These are phyloP conservation scores for Fusarium nelsonii DNA, from an alignment of 2,329 filamentous ascomycete species.

Conservation along the genomic window DNA sequence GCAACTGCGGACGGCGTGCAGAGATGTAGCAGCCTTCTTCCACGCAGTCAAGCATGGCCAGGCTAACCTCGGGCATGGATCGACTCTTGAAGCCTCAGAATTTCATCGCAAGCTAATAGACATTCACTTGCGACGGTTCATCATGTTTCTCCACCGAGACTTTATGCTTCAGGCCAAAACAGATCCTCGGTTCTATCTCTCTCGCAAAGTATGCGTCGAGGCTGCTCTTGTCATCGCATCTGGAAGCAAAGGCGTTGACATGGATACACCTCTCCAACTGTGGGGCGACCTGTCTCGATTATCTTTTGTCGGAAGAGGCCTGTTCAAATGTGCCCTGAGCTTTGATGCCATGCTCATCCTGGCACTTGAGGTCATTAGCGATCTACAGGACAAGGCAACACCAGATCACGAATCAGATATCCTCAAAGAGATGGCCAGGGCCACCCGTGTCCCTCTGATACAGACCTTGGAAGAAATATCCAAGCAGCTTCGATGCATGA, in stretches of 20 bases:
- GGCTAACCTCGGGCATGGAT: not conserved
- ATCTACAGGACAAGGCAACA: slow-evolving; percentile 42
- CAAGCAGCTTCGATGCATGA: slow-evolving; percentile 39
- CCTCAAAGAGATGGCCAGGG: slow-evolving; percentile 44
- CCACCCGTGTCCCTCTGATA: slow-evolving; percentile 39
- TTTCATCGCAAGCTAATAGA: slow-evolving; percentile 46
- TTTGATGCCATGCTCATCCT: slow-evolving; percentile 46
- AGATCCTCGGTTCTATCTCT: slow-evolving; percentile 45
- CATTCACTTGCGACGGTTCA: slow-evolving; percentile 45
- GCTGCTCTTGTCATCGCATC: slow-evolving; percentile 44
- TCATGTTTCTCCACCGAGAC: slow-evolving; percentile 47
- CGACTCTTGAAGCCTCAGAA: slow-evolving; percentile 30
- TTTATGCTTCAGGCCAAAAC: slow-evolving; percentile 45
- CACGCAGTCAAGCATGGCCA: slow-evolving; percentile 12
- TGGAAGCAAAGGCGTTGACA: slow-evolving; percentile 27
- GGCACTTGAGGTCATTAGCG: slow-evolving; percentile 42
- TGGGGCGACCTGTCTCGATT: slow-evolving; percentile 44
- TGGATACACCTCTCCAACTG: slow-evolving; percentile 25
- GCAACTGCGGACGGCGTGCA: slow-evolving; percentile 41
- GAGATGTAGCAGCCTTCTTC: slow-evolving; percentile 44
- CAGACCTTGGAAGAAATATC: slow-evolving; percentile 33
- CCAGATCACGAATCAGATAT: slow-evolving; percentile 39
- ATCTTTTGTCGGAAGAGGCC: slow-evolving; percentile 44
- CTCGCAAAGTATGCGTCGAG: slow-evolving; percentile 45
- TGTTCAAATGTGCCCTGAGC: slow-evolving; percentile 47